Evolutionary conservation across 805 yeast species (phyloP).

Genomic region (Spathaspora gorwiae): DNA sequence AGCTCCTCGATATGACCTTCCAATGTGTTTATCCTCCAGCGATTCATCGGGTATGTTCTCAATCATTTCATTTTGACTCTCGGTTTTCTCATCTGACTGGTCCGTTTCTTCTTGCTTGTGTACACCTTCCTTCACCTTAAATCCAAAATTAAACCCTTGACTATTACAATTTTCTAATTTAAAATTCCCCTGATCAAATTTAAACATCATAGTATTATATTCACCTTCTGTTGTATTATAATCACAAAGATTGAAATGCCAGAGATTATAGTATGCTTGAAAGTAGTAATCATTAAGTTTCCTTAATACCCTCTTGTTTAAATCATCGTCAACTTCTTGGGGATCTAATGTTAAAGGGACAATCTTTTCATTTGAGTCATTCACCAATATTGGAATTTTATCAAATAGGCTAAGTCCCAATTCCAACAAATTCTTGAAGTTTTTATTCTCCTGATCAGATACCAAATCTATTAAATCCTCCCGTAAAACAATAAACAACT

Average conservation of each 20-base stretch:
- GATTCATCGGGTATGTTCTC: neutral
- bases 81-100: too few relatives aligned
- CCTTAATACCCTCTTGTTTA: constrained; percentile 39
- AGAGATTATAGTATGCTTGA: constrained; percentile 62
- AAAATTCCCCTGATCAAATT: constrained; percentile 44
- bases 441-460: constrained; percentile 2
- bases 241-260: constrained; percentile 77
- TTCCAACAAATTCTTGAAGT: constrained; percentile 43
- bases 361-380: constrained; percentile 35
- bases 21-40: too few relatives aligned
- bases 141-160: constrained; percentile 61
- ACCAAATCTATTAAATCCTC: constrained; percentile 43
- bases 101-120: too few relatives aligned
- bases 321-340: constrained; percentile 7
- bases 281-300: constrained; percentile 57
- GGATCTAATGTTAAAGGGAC: constrained; percentile 33
- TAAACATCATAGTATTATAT: constrained; percentile 44
- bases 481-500: constrained; percentile 58
- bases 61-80: neutral
- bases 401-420: constrained; percentile 60
- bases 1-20: neutral
- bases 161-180: constrained; percentile 47
- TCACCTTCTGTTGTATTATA: constrained; percentile 14
- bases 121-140: constrained; percentile 23
- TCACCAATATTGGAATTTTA: constrained; percentile 49